Conservation (phyloP, 805 yeast genomes). For the Suhomyces sp. region DNA sequence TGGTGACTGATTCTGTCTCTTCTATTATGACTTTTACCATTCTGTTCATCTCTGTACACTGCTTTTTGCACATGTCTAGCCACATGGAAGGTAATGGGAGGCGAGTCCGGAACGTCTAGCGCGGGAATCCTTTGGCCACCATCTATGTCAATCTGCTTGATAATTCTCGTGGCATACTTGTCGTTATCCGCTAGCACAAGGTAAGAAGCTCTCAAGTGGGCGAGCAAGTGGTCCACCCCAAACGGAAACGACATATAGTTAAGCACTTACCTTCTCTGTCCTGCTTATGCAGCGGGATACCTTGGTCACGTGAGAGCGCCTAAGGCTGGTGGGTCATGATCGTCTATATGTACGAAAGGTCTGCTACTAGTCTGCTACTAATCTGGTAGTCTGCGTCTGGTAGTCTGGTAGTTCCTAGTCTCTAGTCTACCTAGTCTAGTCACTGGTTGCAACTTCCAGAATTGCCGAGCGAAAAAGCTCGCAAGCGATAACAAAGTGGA, state of each 20-base stretch:
- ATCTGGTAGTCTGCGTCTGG: no score
- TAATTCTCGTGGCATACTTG: slow-evolving; percentile 19
- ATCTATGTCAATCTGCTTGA: slow-evolving; percentile 14
- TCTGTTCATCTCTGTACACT: slow-evolving; percentile 4
- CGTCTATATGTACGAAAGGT: no score
- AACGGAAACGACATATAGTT: slow-evolving; percentile 44
- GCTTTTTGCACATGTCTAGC: slow-evolving; percentile 21
- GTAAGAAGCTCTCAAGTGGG: slow-evolving; percentile 28
- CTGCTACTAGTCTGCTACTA: no score
- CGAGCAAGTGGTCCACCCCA: slow-evolving; percentile 28
- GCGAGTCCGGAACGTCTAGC: slow-evolving; percentile 20
- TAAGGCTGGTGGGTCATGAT: no score
- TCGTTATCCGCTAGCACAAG: slow-evolving; percentile 22
- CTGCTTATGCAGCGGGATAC: not conserved
- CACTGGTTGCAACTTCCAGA: not conserved
- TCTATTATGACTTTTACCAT: not conserved
- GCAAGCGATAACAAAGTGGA: not conserved
- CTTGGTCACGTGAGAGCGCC: not conserved
- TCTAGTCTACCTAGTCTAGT: no score
- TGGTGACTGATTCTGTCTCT: not conserved
- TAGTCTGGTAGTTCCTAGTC: no score
- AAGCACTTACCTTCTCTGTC: not conserved
- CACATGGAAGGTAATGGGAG: slow-evolving; percentile 30
- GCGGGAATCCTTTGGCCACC: not conserved
- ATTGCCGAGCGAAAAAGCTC: not conserved